Percentiles rank a stretch among this genome's conserved stretches.
These are phyloP conservation scores for Fusarium nygamai DNA, from an alignment of 2,329 filamentous ascomycete genomes.

Conservation along the genomic window DNA sequence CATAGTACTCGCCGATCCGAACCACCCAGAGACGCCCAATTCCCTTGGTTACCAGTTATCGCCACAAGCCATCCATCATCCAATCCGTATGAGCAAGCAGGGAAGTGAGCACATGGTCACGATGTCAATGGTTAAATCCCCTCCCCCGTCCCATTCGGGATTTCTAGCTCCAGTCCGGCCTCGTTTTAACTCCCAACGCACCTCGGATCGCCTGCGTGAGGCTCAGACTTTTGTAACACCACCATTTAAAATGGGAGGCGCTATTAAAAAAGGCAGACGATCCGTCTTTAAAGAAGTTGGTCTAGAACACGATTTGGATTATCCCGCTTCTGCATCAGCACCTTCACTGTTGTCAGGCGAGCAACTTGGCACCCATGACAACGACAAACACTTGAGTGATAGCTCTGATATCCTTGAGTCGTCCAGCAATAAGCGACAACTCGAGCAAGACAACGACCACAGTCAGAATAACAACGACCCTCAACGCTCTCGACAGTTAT, in stretches of 20 bases:
- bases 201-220: conserved; percentile 62
- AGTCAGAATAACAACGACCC: conserved; percentile 5
- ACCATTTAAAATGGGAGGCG: conserved; percentile 54
- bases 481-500: conserved; percentile 23
- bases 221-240: conserved; percentile 52
- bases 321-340: conserved; percentile 25
- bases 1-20: conserved; percentile 41
- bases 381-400: conserved; percentile 48
- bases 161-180: conserved; percentile 51
- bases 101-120: neutral
- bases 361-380: conserved; percentile 29
- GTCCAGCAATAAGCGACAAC: conserved; percentile 1
- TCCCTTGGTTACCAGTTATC: conserved; percentile 13
- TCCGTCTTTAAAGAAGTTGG: conserved; percentile 65
- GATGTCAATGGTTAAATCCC: conserved; percentile 37
- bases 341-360: conserved; percentile 21
- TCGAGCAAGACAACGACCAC: conserved; percentile 7
- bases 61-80: conserved; percentile 33
- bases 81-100: conserved; percentile 7
- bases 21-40: conserved; percentile 24
- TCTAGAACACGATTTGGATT: conserved; percentile 50
- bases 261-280: conserved; percentile 60
- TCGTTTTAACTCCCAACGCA: conserved; percentile 61
- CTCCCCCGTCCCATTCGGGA: conserved; percentile 29
- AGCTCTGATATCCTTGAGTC: conserved; percentile 36